Evolutionary conservation across 176 grass and related monocot genomes (phyloP), one percentile per base, ranked within the genome.

Genomic region (Lolium multiflorum): DNA sequence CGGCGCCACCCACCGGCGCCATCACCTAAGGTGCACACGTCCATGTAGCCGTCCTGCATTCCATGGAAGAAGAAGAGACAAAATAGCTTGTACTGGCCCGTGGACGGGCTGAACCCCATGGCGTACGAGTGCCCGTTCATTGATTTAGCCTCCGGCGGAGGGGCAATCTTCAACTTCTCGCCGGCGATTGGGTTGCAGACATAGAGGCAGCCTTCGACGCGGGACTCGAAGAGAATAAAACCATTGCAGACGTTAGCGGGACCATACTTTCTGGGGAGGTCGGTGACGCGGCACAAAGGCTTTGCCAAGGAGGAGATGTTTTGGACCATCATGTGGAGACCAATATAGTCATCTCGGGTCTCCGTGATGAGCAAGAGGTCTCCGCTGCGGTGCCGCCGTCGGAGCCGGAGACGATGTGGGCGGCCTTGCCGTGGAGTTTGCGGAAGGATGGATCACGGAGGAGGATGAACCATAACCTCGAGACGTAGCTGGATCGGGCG

Each of bases 91-190:
- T 62, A 62, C 21, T 62, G 21, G 21, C 22, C 3, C 0, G 59
- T 62, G 59, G 57, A 62, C 3, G 59, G 59, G 59, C 59, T 62
- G 59, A 62, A 62, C 59, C 59, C 59, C 59, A 62, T 62, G n/a
- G 21, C 21, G 60, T 63, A 12, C 22, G 11, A 13, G 22, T 9
- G 21, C 22, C 4, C 4, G 24, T 9, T 3, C 14, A 2, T 6
- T 14, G 14, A 16, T 6, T 15, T 3, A 11, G 18, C 31, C 15
- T 39, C 16, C 7, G 16, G 7, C 16, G 65, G 65, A 4, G 65
- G 16, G 7, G 7, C 0, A 7, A 67, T 67, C 64, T 38, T 9
- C 8, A 38, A 8, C 7, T 67, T 38, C 64, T 68, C 64, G 28
- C 64, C 15, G 0, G 64, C 28, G 16, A 64, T 64, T 2, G 66